Evolutionary conservation across 2,329 filamentous ascomycete species (phyloP).

Genomic region (Penicillium decumbens): DNA sequence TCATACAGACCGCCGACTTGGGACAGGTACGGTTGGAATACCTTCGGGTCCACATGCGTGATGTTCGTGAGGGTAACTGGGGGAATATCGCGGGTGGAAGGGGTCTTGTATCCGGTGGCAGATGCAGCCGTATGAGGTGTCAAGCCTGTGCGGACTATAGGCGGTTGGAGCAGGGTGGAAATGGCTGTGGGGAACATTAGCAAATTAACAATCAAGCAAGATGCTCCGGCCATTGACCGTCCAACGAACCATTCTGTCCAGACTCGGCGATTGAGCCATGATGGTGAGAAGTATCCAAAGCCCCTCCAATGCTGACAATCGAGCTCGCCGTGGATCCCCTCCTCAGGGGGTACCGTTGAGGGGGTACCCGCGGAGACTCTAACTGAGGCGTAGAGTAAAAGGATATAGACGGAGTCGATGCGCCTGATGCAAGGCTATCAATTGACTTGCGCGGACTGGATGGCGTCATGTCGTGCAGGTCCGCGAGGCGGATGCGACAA

Average conservation of each 20-base stretch:
- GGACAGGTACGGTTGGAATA: conserved; percentile 77
- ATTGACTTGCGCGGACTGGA: conserved; percentile 60
- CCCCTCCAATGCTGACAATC: conserved; percentile 79
- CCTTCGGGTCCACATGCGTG: conserved; percentile 68
- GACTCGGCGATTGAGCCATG: conserved; percentile 63
- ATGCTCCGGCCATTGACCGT: background rate
- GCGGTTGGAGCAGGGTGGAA: conserved; percentile 84
- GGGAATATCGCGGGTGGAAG: conserved; percentile 83
- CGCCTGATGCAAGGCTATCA: conserved; percentile 58
- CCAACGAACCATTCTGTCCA: conserved; percentile 68
- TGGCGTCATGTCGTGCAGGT: conserved; percentile 54
- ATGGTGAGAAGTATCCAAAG: conserved; percentile 63
- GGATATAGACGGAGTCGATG: conserved; percentile 48
- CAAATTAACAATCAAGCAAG: conserved; percentile 10
- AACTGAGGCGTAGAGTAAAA: conserved; percentile 45
- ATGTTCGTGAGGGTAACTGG: conserved; percentile 90
- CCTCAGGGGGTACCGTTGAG: conserved; percentile 44
- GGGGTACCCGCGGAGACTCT: conserved; percentile 34
- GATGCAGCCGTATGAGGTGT: conserved; percentile 67
- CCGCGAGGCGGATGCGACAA: conserved; percentile 33
- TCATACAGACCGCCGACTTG: conserved; percentile 87
- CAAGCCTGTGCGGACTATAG: conserved; percentile 82
- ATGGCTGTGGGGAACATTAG: conserved; percentile 58
- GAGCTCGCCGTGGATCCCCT: conserved; percentile 84
- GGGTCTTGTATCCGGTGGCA: conserved; percentile 71